Evolutionary conservation across 805 yeast species (phyloP).

Genomic region (Saturnispora gosingensis): DNA sequence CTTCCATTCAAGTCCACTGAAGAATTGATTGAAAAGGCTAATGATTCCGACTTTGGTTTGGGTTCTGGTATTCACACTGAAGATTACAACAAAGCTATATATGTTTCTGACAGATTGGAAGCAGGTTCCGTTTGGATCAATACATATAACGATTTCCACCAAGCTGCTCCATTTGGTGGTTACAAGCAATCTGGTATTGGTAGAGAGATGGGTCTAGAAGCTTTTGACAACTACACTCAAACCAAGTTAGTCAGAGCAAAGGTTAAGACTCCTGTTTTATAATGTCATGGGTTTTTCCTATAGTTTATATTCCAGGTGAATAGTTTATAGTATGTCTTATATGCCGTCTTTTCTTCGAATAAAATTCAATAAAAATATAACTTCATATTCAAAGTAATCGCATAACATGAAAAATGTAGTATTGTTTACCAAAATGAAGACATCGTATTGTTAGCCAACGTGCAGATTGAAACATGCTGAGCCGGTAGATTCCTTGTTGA

Average conservation of each 20-base stretch:
- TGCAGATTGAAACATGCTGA: no score
- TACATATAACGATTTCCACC: constrained; percentile 62
- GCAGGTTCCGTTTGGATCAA: constrained; percentile 83
- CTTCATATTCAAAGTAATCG: no score
- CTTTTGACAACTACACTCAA: constrained; percentile 64
- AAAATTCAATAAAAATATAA: background rate
- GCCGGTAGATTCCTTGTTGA: no score
- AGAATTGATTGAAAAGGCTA: constrained; percentile 66
- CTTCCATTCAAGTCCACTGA: constrained; percentile 63
- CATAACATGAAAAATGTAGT: background rate
- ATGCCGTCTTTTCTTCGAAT: background rate
- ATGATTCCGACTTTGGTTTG: constrained; percentile 71
- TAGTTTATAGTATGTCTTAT: background rate
- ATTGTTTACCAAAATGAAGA: no score
- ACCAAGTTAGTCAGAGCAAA: constrained; percentile 60
- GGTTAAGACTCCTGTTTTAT: constrained; percentile 22
- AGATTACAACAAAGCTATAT: constrained; percentile 55
- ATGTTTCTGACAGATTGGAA: constrained; percentile 55
- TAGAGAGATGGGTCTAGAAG: constrained; percentile 65
- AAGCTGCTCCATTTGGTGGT: constrained; percentile 63
- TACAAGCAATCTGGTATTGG: constrained; percentile 61
- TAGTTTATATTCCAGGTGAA: background rate
- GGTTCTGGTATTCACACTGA: constrained; percentile 83
- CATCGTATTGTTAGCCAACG: no score
- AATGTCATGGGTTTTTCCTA: background rate